Conservation (phyloP, 1,284 basidiomycete species). For the Trametes polyzona region DNA sequence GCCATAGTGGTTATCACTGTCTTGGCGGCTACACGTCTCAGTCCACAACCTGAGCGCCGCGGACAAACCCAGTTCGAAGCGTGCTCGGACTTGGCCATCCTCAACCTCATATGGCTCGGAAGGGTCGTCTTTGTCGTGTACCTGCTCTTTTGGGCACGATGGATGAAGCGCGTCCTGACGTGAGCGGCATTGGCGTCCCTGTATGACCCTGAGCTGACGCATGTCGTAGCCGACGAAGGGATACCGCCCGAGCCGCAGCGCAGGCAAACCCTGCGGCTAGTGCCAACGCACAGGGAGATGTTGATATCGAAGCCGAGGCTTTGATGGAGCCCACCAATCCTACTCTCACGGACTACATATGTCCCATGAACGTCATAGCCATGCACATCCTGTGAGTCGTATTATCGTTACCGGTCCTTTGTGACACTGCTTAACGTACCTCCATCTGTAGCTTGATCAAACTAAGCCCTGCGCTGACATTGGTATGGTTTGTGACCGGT, state of each 20-base stretch:
- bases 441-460: slow-evolving; percentile 11
- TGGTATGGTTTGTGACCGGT: slow-evolving; percentile 74
- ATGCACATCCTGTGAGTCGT: slow-evolving; percentile 14
- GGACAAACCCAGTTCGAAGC: slow-evolving; percentile 9
- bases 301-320: background rate
- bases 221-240: background rate
- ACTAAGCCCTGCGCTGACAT: slow-evolving; percentile 46
- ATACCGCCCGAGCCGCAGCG: background rate
- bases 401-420: too few relatives aligned
- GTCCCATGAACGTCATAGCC: slow-evolving; percentile 8
- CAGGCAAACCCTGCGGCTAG: background rate
- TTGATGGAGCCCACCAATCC: background rate
- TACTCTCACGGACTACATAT: slow-evolving; percentile 1
- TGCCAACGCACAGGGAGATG: background rate
- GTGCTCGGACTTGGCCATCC: slow-evolving; percentile 13
- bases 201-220: background rate
- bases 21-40: slow-evolving; percentile 6
- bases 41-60: slow-evolving; percentile 3
- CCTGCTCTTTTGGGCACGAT: slow-evolving; percentile 1
- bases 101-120: slow-evolving; percentile 17
- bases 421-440: background rate
- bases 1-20: background rate
- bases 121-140: slow-evolving; percentile 14
- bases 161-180: slow-evolving; percentile 2
- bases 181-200: too few relatives aligned